phyloP scores from a whole-genome alignment of 2,329 filamentous ascomycete species.

The Neospermospora avenae region DNA sequence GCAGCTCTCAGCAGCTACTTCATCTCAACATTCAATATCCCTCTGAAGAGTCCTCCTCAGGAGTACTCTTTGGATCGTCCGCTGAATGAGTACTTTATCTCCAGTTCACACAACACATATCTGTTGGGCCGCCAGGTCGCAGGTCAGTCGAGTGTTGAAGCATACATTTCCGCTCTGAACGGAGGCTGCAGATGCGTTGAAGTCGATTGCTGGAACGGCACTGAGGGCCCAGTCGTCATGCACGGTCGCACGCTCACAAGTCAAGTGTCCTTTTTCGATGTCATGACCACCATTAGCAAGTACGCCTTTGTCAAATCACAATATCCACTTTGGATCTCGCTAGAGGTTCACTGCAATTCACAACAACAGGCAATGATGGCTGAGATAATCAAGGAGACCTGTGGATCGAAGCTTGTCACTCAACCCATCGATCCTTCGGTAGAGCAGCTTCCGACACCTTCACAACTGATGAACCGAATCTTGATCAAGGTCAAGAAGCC shows the following conservation, averaged over 20 bases:
- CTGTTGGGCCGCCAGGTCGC: constrained; percentile 86
- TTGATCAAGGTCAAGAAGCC: constrained; percentile 94
- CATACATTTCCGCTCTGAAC: constrained; percentile 85
- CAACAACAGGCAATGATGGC: constrained; percentile 86
- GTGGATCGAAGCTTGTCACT: constrained; percentile 74
- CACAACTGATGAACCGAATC: constrained; percentile 78
- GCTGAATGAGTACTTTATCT: constrained; percentile 96
- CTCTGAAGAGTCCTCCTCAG: constrained; percentile 59
- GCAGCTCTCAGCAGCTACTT: constrained; percentile 76
- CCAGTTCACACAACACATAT: constrained; percentile 98
- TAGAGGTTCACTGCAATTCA: constrained; percentile 89
- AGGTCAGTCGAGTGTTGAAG: constrained; percentile 88
- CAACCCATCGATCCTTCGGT: constrained; percentile 69
- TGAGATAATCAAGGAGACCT: constrained; percentile 79
- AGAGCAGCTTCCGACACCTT: constrained; percentile 74
- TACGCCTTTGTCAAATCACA: constrained; percentile 87
- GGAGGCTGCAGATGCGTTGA: constrained; percentile 93
- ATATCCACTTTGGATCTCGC: constrained; percentile 89
- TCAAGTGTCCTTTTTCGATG: constrained; percentile 84
- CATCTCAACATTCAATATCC: constrained; percentile 68
- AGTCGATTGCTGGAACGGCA: constrained; percentile 97
- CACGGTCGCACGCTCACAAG: constrained; percentile 89
- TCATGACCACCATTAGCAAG: constrained; percentile 88
- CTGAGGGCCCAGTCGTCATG: constrained; percentile 83
- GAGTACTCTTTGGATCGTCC: constrained; percentile 72